These are phyloP conservation scores for Candida insectalens DNA, from an alignment of 805 yeast species.

Conservation along the genomic window DNA sequence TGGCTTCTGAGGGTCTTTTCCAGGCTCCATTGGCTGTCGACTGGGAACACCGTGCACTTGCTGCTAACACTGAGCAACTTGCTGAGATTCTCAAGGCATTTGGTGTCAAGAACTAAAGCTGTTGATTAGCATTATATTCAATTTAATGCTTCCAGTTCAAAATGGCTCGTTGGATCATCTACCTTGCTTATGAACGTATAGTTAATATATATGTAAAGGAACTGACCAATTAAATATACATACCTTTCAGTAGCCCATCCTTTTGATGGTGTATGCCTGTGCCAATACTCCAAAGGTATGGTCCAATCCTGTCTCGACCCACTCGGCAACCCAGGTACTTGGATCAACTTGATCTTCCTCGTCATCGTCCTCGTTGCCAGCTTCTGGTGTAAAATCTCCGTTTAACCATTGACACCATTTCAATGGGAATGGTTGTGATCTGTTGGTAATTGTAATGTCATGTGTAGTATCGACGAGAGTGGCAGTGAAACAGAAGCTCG, in stretches of 20 bases:
- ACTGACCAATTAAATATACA: no score
- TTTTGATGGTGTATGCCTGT: conserved; percentile 78
- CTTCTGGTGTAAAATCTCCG: conserved; percentile 22
- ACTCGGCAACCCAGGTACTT: conserved; percentile 70
- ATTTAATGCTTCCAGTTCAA: no score
- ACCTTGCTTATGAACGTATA: no score
- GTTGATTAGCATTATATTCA: no score
- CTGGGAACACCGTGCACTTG: conserved; percentile 50
- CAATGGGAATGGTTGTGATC: conserved; percentile 84
- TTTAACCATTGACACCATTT: conserved; percentile 94
- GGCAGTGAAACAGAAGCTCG: conserved; percentile 66
- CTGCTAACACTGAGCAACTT: conserved; percentile 36
- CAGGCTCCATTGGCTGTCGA: conserved; percentile 47
- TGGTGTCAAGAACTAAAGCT: conserved; percentile 9
- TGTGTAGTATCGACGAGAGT: conserved; percentile 74
- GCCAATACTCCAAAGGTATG: conserved; percentile 80
- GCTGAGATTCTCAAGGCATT: conserved; percentile 33
- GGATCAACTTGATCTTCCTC: conserved; percentile 44
- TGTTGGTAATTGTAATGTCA: conserved; percentile 59
- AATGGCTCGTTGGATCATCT: no score
- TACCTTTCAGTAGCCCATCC: conserved; percentile 74
- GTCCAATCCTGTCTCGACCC: conserved; percentile 73
- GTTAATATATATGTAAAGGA: no score
- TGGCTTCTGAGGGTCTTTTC: conserved; percentile 18
- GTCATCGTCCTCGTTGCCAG: conserved; percentile 12